These are phyloP conservation scores for Multifurca ochricompacta DNA, from an alignment of 768 basidiomycete species.

Conservation along the genomic window DNA sequence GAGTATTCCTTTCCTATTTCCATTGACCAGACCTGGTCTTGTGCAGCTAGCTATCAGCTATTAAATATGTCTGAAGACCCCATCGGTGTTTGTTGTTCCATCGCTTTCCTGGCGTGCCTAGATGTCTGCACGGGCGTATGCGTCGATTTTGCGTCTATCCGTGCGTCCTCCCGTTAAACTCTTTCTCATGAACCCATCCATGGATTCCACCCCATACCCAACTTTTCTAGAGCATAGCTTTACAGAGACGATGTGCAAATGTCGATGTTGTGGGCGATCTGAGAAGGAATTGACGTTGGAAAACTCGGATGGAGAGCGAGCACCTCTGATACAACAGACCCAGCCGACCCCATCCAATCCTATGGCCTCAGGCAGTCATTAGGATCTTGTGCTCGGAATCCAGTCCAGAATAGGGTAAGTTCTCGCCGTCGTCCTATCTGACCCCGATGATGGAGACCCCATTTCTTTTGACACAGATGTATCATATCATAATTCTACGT, in stretches of 20 bases:
- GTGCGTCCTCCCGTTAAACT: conserved; percentile 4
- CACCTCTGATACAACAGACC: conserved; percentile 11
- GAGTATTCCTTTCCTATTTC: too few species aligned
- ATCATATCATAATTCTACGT: too few species aligned
- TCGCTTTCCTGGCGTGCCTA: conserved; percentile 5
- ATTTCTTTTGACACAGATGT: too few species aligned
- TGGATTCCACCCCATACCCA: neutral
- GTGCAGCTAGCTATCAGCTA: too few species aligned
- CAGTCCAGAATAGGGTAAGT: too few species aligned
- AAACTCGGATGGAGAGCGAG: conserved; percentile 5
- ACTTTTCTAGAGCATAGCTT: neutral
- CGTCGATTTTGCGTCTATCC: conserved; percentile 9
- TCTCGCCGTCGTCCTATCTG: too few species aligned
- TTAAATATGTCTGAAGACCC: conserved; percentile 9
- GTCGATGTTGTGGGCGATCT: neutral
- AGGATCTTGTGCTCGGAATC: neutral
- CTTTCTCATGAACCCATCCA: neutral
- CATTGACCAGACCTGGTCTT: too few species aligned
- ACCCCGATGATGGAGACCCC: too few species aligned
- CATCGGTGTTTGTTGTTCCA: conserved; percentile 4
- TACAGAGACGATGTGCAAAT: conserved; percentile 7
- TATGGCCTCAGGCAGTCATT: neutral
- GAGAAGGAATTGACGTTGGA: neutral
- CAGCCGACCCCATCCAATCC: conserved; percentile 3
- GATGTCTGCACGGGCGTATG: conserved; percentile 14